A percentile compares a stretch with the other conserved stretches of the same genome.
phyloP scores from a whole-genome alignment of 225 moss, liverwort and hornwort genomes.

The Bryum argenteum region DNA sequence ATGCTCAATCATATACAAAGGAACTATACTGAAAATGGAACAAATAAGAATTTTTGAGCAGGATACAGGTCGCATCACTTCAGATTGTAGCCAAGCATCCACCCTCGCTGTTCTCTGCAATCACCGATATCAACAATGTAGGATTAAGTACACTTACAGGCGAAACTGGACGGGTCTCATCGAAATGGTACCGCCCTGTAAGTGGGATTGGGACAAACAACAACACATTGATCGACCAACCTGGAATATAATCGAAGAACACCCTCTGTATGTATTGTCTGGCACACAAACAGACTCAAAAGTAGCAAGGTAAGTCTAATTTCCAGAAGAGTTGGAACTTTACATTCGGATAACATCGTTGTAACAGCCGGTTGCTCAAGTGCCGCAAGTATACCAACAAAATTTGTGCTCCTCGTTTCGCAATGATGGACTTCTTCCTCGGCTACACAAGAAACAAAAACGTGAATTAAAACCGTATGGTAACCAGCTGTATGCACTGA shows the following conservation, averaged over 20 bases:
- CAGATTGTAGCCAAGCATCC: conserved; percentile 81
- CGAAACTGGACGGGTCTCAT: conserved; percentile 9
- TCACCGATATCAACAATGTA: conserved; percentile 18
- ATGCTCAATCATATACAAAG: neutral
- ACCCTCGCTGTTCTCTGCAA: conserved; percentile 88
- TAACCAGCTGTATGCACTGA: neutral
- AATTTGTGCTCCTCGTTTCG: conserved; percentile 67
- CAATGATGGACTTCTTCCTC: conserved; percentile 78
- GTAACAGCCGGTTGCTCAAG: conserved; percentile 82
- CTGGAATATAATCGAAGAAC: conserved; percentile 14
- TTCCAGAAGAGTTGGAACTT: conserved; percentile 3
- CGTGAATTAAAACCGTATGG: neutral
- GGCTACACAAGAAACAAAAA: conserved; percentile 59
- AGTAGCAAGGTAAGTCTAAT: conserved; percentile 8
- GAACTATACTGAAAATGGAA: conserved; percentile 10
- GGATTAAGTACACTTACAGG: conserved; percentile 10
- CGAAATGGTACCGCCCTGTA: conserved; percentile 4
- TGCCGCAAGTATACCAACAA: conserved; percentile 81
- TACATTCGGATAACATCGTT: conserved; percentile 97
- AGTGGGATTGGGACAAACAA: neutral
- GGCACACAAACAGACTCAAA: neutral
- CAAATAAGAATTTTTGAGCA: conserved; percentile 24
- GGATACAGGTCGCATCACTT: conserved; percentile 99
- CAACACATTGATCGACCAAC: neutral
- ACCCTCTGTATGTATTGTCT: neutral